phyloP scores from a whole-genome alignment of 441 rosid genomes.

The Viola pubescens region DNA sequence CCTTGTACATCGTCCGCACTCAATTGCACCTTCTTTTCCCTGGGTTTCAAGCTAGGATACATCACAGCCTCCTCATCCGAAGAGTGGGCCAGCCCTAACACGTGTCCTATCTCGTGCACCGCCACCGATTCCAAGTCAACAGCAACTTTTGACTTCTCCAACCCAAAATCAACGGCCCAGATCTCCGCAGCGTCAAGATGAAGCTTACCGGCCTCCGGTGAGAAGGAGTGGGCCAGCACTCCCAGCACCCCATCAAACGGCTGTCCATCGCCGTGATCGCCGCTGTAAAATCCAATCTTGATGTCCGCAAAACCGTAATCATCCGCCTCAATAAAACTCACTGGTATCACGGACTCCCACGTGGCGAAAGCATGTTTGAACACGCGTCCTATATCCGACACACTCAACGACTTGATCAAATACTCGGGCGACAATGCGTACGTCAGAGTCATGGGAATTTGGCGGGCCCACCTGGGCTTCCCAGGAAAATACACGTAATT shows the following conservation, averaged over 20 bases:
- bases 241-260: constrained; percentile 88
- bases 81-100: constrained; percentile 63
- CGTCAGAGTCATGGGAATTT: constrained; percentile 43
- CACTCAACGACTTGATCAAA: constrained; percentile 30
- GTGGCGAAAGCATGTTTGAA: constrained; percentile 48
- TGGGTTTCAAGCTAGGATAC: constrained; percentile 81
- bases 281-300: constrained; percentile 66
- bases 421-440: constrained; percentile 61
- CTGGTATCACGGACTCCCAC: constrained; percentile 72
- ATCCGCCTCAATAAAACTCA: constrained; percentile 41
- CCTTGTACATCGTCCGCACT: constrained; percentile 59
- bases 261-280: constrained; percentile 88
- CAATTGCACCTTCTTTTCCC: constrained; percentile 50
- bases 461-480: constrained; percentile 54
- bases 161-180: constrained; percentile 63
- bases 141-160: constrained; percentile 56
- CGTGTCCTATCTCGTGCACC: constrained; percentile 77
- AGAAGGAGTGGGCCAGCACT: constrained; percentile 68
- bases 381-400: constrained; percentile 28
- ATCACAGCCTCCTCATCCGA: constrained; percentile 60
- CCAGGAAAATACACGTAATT: constrained; percentile 53
- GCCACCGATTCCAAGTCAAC: constrained; percentile 83
- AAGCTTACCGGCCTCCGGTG: constrained; percentile 69
- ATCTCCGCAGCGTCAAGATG: constrained; percentile 72
- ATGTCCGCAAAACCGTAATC: constrained; percentile 63